Evolutionary conservation across 1,139 yeast species (phyloP).

Genomic region (Suhomyces guaymorum): DNA sequence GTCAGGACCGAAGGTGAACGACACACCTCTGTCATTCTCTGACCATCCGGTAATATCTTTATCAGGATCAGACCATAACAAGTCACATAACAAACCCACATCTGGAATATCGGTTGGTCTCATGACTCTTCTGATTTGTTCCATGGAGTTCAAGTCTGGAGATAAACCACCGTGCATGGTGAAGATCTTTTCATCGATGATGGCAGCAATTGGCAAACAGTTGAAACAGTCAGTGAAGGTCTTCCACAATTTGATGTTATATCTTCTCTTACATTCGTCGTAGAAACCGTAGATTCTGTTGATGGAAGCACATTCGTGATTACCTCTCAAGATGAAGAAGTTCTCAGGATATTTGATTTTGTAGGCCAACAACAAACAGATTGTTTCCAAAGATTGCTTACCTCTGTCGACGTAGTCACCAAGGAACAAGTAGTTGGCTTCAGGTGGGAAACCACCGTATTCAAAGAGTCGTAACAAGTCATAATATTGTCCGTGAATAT

Average conservation of each 20-base stretch:
- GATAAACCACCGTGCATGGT: slow-evolving; percentile 99
- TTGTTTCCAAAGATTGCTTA: slow-evolving; percentile 92
- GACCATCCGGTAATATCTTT: slow-evolving; percentile 98
- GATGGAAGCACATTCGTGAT: slow-evolving; percentile 96
- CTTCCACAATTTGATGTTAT: slow-evolving; percentile 96
- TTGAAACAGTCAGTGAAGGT: slow-evolving; percentile 97
- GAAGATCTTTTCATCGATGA: slow-evolving; percentile 94
- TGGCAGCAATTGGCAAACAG: slow-evolving; percentile 97
- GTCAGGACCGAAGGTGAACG: slow-evolving; percentile 96
- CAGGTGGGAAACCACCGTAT: slow-evolving; percentile 99
- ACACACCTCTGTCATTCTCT: slow-evolving; percentile 97
- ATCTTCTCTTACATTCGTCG: slow-evolving; percentile 97
- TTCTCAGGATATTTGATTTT: slow-evolving; percentile 97
- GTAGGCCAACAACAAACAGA: slow-evolving; percentile 88
- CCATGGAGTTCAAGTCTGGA: slow-evolving; percentile 96
- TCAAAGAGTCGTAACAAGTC: slow-evolving; percentile 93
- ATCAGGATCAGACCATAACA: slow-evolving; percentile 98
- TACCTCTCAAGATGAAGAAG: slow-evolving; percentile 91
- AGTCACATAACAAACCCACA: slow-evolving; percentile 91
- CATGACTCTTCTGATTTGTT: slow-evolving; percentile 96
- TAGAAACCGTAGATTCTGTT: slow-evolving; percentile 96
- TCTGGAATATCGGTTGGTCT: slow-evolving; percentile 99
- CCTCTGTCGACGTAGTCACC: slow-evolving; percentile 99
- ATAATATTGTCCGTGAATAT: slow-evolving; percentile 96
- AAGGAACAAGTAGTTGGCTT: slow-evolving; percentile 88